A percentile compares a stretch with the other conserved stretches of the same genome.
Conservation (phyloP, 768 basidiomycete genomes). For the Panaeolus cyanescens region DNA sequence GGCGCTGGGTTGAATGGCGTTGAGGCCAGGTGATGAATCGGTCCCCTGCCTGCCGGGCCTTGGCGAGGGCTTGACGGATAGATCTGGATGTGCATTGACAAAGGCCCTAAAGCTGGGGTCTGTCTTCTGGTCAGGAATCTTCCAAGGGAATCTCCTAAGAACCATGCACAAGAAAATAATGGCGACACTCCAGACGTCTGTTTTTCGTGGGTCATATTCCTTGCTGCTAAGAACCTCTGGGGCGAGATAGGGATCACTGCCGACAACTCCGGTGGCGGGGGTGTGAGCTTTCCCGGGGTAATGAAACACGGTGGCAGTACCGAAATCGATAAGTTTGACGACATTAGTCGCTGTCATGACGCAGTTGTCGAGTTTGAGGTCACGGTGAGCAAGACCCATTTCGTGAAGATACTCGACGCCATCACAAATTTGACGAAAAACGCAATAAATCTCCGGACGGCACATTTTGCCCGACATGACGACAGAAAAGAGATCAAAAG, state of each 20-base stretch:
- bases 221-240: constrained; percentile 88
- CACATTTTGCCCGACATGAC: constrained; percentile 99
- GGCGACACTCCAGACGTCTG: constrained; percentile 97
- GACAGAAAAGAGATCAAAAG: constrained; percentile 96
- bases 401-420: constrained; percentile 98
- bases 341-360: constrained; percentile 96
- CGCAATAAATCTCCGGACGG: constrained; percentile 97
- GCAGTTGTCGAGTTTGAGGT: constrained; percentile 99
- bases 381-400: constrained; percentile 96
- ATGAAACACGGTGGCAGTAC: constrained; percentile 99
- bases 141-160: constrained; percentile 97
- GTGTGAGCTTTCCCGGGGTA: constrained; percentile 89
- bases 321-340: constrained; percentile 99
- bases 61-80: constrained; percentile 53
- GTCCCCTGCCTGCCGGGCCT: constrained; percentile 22
- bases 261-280: constrained; percentile 89
- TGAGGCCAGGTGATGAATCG: not conserved
- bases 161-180: constrained; percentile 99
- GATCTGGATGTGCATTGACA: constrained; percentile 90
- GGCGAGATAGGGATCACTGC: constrained; percentile 97
- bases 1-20: constrained; percentile 6
- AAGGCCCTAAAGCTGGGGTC: constrained; percentile 93
- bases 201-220: constrained; percentile 92
- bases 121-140: constrained; percentile 92
- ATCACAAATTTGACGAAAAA: constrained; percentile 97